Evolutionary conservation across 2,329 filamentous ascomycete genomes (phyloP).

Genomic region (Phialophora tarda): DNA sequence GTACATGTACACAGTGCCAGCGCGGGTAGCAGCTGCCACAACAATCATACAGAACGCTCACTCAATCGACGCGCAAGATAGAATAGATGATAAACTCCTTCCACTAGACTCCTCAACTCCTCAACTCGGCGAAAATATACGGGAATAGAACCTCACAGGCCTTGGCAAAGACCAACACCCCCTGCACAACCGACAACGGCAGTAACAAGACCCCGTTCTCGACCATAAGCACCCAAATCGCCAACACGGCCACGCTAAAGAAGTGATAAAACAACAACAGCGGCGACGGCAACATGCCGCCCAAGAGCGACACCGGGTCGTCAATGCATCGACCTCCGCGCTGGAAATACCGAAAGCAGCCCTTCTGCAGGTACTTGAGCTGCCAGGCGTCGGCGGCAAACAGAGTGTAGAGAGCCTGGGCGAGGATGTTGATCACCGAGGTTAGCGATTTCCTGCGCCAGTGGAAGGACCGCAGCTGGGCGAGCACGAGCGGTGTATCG

Average conservation of each 20-base stretch:
- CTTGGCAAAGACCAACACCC: constrained; percentile 75
- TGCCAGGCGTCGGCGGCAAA: constrained; percentile 80
- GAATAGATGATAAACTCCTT: neutral
- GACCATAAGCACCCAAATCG: constrained; percentile 73
- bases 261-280: constrained; percentile 87
- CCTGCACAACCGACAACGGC: constrained; percentile 69
- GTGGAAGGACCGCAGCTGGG: constrained; percentile 77
- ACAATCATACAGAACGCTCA: neutral
- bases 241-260: constrained; percentile 87
- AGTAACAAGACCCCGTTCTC: constrained; percentile 60
- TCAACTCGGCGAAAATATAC: constrained; percentile 73
- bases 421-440: constrained; percentile 95
- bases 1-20: no score
- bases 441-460: constrained; percentile 83
- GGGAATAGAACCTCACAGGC: constrained; percentile 83
- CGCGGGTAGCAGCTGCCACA: no score
- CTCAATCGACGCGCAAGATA: neutral
- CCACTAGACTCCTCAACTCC: constrained; percentile 41
- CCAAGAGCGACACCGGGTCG: constrained; percentile 80
- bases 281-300: constrained; percentile 78
- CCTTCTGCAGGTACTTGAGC: constrained; percentile 79
- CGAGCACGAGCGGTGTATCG: constrained; percentile 68
- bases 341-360: constrained; percentile 93
- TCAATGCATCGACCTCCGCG: constrained; percentile 72
- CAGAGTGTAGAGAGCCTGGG: constrained; percentile 86